These are phyloP conservation scores for Wallacemonas sp. DNA, from an alignment of 208 protist species.

Conservation along the genomic window DNA sequence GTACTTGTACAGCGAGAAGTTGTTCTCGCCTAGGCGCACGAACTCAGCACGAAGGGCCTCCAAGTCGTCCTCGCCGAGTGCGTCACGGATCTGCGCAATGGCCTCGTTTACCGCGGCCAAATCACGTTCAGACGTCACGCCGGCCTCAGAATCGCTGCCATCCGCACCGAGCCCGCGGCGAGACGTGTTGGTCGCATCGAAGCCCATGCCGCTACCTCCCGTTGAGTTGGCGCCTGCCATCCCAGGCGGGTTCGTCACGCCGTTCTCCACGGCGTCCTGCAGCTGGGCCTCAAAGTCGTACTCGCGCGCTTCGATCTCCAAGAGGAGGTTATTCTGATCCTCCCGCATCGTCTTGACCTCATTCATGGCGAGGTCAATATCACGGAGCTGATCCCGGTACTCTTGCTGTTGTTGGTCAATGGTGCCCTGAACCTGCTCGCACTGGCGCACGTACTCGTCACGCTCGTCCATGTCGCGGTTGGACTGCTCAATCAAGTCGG, in stretches of 20 bases:
- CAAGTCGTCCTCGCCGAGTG: constrained; percentile 82
- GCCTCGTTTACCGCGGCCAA: constrained; percentile 68
- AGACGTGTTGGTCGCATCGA: constrained; percentile 5
- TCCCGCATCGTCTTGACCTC: constrained; percentile 90
- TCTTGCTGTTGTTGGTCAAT: constrained; percentile 81
- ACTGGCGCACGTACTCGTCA: constrained; percentile 84
- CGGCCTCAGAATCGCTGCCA: constrained; percentile 22
- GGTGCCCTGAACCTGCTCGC: constrained; percentile 74
- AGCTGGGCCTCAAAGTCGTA: constrained; percentile 74
- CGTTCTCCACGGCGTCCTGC: constrained; percentile 20
- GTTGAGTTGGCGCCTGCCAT: constrained; percentile 16
- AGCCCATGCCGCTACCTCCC: constrained; percentile 1
- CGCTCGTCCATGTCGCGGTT: constrained; percentile 96
- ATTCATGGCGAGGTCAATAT: constrained; percentile 81
- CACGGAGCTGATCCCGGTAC: constrained; percentile 70
- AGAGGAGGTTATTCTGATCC: constrained; percentile 75
- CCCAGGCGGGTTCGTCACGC: constrained; percentile 8
- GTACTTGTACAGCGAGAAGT: constrained; percentile 97
- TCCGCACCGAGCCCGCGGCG: constrained; percentile 23
- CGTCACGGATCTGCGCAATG: constrained; percentile 79
- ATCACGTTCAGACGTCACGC: constrained; percentile 51
- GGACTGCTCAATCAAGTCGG: constrained; percentile 93
- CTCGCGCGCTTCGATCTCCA: constrained; percentile 83
- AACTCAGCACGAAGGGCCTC: constrained; percentile 84
- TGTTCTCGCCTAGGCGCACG: constrained; percentile 90